Base-by-base conservation (phyloP, 352 stramenopile genomes). In the Phytophthora vignae region DNA sequence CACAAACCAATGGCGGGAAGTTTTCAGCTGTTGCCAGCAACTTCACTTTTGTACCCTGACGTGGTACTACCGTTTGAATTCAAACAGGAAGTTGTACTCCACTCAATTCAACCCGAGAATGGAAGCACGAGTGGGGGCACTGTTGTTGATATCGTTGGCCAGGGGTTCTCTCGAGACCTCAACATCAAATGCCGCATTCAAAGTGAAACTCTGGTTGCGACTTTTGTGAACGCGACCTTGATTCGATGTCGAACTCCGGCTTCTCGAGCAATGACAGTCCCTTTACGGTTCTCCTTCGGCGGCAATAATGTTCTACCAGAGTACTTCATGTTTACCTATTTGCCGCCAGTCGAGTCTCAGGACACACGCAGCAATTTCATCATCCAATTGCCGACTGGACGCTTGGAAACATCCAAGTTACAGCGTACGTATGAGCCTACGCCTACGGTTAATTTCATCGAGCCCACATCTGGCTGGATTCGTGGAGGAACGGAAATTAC, bases 181-280 rank as follows among this genome's bases (percentile, higher is more conserved):
- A 49, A 72, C 17, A 54, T 87, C 1, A 60, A 58, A 2, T 88
- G 80, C 50, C 53, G 64, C 17, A 73, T 89, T 52, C 60, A 70
- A 12, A 56, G 36, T 15, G 54, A 60, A 33, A 25, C 22, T 2
- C 36, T 33, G 21, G 21, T 17, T 17, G 69, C 56, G 14, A 73
- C 46, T 12, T 82, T 76, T 60, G 69, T 88, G 11, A 87, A 88
- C 19, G 27, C 66, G 5, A 82, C 76, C 3, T 61, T 85, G 33
- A 56, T 87, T 25, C 78, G 56, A 9, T 90, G 80, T 42, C 73
- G 62, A 29, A 75, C 76, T 1, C 78, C 82, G 10, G 55, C 67
- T n/a, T 73, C 72, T 60, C 52, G 33, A 6, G 50, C 74, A 15
- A 71, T 69, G 22, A 67, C 58, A 27, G 46, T 82, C n/a, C 62